Base-by-base conservation (phyloP, 2,329 filamentous ascomycete genomes). In the Ophiosphaerella narmari region DNA sequence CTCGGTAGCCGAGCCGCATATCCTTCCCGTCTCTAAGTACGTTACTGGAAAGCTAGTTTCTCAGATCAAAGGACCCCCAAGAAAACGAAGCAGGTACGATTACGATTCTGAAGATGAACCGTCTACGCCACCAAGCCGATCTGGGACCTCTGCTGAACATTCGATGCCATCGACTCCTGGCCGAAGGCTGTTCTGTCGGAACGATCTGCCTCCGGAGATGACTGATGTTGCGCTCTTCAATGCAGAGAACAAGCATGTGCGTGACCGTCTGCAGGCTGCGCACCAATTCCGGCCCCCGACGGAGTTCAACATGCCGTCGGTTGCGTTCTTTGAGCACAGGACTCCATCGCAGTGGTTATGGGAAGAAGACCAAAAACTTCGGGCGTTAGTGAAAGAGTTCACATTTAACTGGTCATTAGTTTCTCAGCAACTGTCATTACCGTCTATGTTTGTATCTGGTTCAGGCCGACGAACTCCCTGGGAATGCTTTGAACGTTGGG, bases 401-500 rank as follows among this genome's bases (percentile, higher is more conserved):
- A 91, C 91, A 0, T 97, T 97, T 77, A 99, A 99, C 65, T 99
- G 94, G 94, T 95, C 91, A 3, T 80, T 99, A 5, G 96, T 97
- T 46, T 90, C 92, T 1, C 89, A 85, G 61, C 87, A 93, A 52
- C 78, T 97, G 45, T 82, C 85, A 1, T 82, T 88, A 13, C 85
- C 85, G 44, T 95, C 91, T 0, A 71, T 86, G 12, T 95, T 91
- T 66, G 82, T 86, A n/a, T 93, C 92, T 16, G 91, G 90, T 1
- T 86, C 91, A 9, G 93, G 97, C 70, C 84, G 94, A 54, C 85
- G 94, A 40, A 97, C 93, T 2, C 91, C 93, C 0, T 99, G 94
- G 94, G 94, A 99, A 75, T 99, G 94, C 70, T 99, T 99, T 64
- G 94, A 99, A 74, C 85, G 94, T 37, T 99, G 93, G 93, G 89